Evolutionary conservation across 257 asterid species (phyloP).

Genomic region (Solanum sejunctum): DNA sequence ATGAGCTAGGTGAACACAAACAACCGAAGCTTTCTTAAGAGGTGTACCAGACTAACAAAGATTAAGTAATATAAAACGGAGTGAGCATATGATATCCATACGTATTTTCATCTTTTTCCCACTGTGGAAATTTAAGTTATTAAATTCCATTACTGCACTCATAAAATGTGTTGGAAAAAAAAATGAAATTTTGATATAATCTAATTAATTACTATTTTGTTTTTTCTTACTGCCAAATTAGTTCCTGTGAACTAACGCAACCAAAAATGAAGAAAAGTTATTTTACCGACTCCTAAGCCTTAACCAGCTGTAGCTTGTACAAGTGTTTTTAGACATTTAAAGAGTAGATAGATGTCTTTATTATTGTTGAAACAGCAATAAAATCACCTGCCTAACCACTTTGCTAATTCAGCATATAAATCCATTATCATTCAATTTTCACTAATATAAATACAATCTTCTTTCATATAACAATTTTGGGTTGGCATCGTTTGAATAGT

Average conservation of each 20-base stretch:
- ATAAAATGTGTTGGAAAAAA: background rate
- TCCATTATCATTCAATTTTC: background rate
- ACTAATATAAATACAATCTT: background rate
- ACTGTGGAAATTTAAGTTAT: background rate
- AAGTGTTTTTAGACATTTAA: background rate
- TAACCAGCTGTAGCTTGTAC: background rate
- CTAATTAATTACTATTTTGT: background rate
- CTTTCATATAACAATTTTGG: background rate
- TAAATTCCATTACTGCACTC: background rate
- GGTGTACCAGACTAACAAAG: too few species aligned
- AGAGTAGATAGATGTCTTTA: background rate
- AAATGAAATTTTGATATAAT: background rate
- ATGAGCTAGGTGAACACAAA: too few species aligned
- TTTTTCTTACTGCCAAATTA: background rate
- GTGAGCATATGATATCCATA: accelerated
- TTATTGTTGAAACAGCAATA: background rate
- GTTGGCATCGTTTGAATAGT: background rate
- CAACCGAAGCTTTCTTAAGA: too few species aligned
- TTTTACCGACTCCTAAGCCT: background rate
- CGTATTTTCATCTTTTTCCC: background rate
- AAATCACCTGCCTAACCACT: background rate
- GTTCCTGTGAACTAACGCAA: background rate
- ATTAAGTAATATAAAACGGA: too few species aligned
- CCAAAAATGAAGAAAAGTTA: background rate
- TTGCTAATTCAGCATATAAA: background rate